Evolutionary conservation across 208 protist species (phyloP).

Genomic region (Porcisia hertigi): DNA sequence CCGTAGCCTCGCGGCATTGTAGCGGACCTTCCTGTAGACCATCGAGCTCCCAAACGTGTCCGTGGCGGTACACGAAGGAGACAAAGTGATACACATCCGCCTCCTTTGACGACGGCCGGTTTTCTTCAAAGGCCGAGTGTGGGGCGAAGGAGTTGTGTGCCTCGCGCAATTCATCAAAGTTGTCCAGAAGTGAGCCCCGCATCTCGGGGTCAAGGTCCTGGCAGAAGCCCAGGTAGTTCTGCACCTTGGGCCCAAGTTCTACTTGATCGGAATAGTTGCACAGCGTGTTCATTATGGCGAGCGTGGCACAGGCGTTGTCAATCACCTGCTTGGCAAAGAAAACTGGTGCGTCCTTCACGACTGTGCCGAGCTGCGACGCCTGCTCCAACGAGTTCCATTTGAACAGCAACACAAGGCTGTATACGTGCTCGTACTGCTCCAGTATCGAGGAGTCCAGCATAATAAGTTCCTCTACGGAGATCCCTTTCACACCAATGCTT

Average conservation of each 20-base stretch:
- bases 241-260: conserved; percentile 90
- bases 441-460: conserved; percentile 82
- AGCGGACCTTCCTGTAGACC: conserved; percentile 95
- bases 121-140: conserved; percentile 54
- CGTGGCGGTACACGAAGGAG: conserved; percentile 92
- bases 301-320: conserved; percentile 97
- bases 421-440: conserved; percentile 65
- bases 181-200: conserved; percentile 73
- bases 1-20: conserved; percentile 63
- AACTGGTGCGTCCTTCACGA: conserved; percentile 55
- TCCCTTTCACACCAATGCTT: conserved; percentile 92
- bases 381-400: conserved; percentile 83
- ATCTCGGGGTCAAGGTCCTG: conserved; percentile 63
- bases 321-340: conserved; percentile 98
- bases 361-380: conserved; percentile 29
- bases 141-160: conserved; percentile 97
- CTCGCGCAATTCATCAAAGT: conserved; percentile 85
- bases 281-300: conserved; percentile 97
- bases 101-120: conserved; percentile 9
- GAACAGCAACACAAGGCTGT: conserved; percentile 98
- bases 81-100: conserved; percentile 95
- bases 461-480: conserved; percentile 96
- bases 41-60: conserved; percentile 97
- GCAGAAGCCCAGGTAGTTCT: conserved; percentile 81
- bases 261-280: conserved; percentile 90